Evolutionary conservation across 2,329 filamentous ascomycete species (phyloP).

Genomic region (Teratosphaeria pseudoeucalypti): DNA sequence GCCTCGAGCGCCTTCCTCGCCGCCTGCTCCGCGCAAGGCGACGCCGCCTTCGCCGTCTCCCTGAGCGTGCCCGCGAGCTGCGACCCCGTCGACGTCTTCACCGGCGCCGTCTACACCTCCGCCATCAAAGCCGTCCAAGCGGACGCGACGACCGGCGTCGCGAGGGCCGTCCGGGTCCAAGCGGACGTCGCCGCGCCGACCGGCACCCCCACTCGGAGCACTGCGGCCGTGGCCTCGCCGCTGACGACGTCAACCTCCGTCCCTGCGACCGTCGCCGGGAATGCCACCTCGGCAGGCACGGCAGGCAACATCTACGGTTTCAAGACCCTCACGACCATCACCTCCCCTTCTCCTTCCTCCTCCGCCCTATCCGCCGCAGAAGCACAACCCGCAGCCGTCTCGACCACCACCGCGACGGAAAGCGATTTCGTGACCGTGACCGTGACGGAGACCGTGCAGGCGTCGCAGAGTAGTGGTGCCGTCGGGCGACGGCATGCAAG

Average conservation of each 20-base stretch:
- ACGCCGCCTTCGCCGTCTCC: background rate
- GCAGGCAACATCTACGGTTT: background rate
- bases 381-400: background rate
- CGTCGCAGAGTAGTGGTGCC: background rate
- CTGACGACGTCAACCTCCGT: background rate
- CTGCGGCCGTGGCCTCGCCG: background rate
- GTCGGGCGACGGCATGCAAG: background rate
- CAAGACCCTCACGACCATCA: background rate
- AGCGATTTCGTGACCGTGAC: slow-evolving; percentile 1
- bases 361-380: background rate
- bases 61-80: slow-evolving; percentile 16
- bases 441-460: background rate
- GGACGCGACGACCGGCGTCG: slow-evolving; percentile 1
- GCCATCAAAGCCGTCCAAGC: background rate
- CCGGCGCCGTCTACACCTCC: background rate
- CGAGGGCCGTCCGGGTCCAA: background rate
- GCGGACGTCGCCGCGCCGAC: background rate
- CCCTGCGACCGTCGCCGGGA: background rate
- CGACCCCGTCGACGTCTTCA: slow-evolving; percentile 3
- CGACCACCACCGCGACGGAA: background rate
- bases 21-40: slow-evolving; percentile 13
- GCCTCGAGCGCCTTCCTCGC: slow-evolving; percentile 12
- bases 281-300: background rate
- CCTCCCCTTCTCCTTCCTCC: background rate
- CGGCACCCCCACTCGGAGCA: too few relatives aligned